Base-by-base conservation (phyloP, 2,329 filamentous ascomycete genomes). In the Parascedosporium putredinis region DNA sequence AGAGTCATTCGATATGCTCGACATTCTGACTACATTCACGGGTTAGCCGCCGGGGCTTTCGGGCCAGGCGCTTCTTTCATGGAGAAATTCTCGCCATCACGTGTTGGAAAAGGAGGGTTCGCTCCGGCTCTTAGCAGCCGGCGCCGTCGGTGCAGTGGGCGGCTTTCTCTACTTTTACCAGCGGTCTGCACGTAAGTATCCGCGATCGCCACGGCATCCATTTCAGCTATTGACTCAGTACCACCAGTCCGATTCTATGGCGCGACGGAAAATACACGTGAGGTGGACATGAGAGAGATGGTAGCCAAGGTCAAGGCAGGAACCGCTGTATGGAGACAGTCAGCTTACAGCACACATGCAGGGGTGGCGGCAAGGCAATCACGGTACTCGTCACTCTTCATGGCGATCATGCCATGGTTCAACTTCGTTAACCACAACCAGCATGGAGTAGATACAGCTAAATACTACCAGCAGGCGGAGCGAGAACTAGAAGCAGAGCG, bases 251-350 rank as follows among this genome's bases (percentile, higher is more conserved):
- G 93, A 56, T 97, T 98, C 72, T 97, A 96, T 71, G 93, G 93
- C 60, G 88, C 90, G 69, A 83, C 79, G 45, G 93, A 98, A 69
- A 98, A 98, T 71, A 72, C 83, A 50, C 83, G 93, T 60, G 93
- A 98, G 68, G 74, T 95, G 84, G 93, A 98, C 65, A 97, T 97
- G 90, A 79, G 81, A 56, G 93, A 98, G 70, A 98, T 98, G 93
- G 90, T 96, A 33, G 79, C 83, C 66, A 94, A 91, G 71, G 90
- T 97, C 65, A 98, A 97, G 79, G 80, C 78, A 52, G 91, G 91
- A 95, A 73, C 78, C 93, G 31, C 74, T 97, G 45, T 98, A 98
- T 68, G 93, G 93, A 61, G 79, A 78, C 60, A 88, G 83, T 60
- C 71, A 72, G 49, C 70, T 96, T 60, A 85, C 84, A 51, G 83